Evolutionary conservation across 2,329 filamentous ascomycete genomes (phyloP).

Genomic region (Pseudocercospora fijiensis): DNA sequence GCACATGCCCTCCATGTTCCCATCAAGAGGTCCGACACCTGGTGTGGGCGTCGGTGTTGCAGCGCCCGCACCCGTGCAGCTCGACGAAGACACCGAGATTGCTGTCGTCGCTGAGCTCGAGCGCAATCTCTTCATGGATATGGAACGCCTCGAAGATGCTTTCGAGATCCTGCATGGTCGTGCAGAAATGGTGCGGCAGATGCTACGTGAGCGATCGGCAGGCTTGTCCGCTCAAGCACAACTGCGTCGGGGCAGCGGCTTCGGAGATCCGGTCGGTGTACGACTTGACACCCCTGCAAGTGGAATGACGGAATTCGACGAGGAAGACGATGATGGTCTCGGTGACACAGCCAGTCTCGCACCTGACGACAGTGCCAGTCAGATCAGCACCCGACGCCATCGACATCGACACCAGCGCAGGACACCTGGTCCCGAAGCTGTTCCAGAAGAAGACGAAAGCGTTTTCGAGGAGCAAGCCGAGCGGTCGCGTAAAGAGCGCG

Average conservation of each 20-base stretch:
- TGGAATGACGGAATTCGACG: slow-evolving; percentile 37
- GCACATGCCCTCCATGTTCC: slow-evolving; percentile 33
- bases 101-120: slow-evolving; percentile 87
- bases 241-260: slow-evolving; percentile 55
- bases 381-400: slow-evolving; percentile 70
- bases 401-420: slow-evolving; percentile 67
- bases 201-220: slow-evolving; percentile 77
- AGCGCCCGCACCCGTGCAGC: slow-evolving; percentile 66
- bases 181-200: slow-evolving; percentile 75
- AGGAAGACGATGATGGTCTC: slow-evolving; percentile 36
- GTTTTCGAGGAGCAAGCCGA: slow-evolving; percentile 33
- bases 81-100: slow-evolving; percentile 93
- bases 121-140: slow-evolving; percentile 86
- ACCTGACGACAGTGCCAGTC: slow-evolving; percentile 78
- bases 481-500: slow-evolving; percentile 9
- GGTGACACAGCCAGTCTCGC: slow-evolving; percentile 56
- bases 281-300: slow-evolving; percentile 45
- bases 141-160: slow-evolving; percentile 91
- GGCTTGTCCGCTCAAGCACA: slow-evolving; percentile 68
- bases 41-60: slow-evolving; percentile 36
- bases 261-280: slow-evolving; percentile 43
- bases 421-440: slow-evolving; percentile 68
- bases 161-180: slow-evolving; percentile 87
- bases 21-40: slow-evolving; percentile 37
- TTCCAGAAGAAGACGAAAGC: slow-evolving; percentile 66